These are phyloP conservation scores for Hura crepitans DNA, from an alignment of 441 rosid species.

Conservation along the genomic window DNA sequence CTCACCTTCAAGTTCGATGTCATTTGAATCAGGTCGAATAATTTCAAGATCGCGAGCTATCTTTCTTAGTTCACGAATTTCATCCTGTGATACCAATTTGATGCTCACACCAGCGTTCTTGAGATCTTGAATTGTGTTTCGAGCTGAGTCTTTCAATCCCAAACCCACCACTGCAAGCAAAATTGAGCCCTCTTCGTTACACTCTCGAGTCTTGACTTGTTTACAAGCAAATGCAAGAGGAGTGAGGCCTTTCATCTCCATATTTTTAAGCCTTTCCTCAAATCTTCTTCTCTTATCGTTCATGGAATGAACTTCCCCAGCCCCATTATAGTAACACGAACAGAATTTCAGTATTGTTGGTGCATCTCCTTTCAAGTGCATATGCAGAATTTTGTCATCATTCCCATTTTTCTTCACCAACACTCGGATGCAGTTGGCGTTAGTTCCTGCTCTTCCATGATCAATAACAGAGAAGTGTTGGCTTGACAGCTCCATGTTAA, in stretches of 20 bases:
- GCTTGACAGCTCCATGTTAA: conserved; percentile 12
- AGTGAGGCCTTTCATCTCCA: conserved; percentile 23
- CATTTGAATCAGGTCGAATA: not conserved
- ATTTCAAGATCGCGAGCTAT: conserved; percentile 24
- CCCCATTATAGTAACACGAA: conserved; percentile 24
- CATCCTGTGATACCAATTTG: conserved; percentile 25
- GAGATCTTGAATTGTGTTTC: conserved; percentile 3
- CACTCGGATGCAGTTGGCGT: not conserved
- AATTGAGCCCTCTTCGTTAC: conserved; percentile 18
- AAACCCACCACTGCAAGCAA: conserved; percentile 30
- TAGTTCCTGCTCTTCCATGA: not conserved
- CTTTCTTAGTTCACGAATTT: conserved; percentile 16
- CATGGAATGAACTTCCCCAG: conserved; percentile 15
- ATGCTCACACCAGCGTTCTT: conserved; percentile 22
- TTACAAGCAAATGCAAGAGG: conserved; percentile 30
- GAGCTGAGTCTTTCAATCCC: conserved; percentile 14
- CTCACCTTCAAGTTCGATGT: conserved; percentile 9
- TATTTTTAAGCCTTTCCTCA: conserved; percentile 6
- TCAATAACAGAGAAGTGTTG: conserved; percentile 3
- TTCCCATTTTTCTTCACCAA: conserved; percentile 16
- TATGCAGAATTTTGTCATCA: conserved; percentile 6
- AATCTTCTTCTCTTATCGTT: not conserved
- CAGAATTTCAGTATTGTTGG: conserved; percentile 24
- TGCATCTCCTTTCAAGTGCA: conserved; percentile 35
- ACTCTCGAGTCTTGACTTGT: conserved; percentile 11